A percentile compares a stretch with the other conserved stretches of the same genome.
Evolutionary conservation across 768 basidiomycete genomes (phyloP).

Genomic region (Cyclocybe aegerita): DNA sequence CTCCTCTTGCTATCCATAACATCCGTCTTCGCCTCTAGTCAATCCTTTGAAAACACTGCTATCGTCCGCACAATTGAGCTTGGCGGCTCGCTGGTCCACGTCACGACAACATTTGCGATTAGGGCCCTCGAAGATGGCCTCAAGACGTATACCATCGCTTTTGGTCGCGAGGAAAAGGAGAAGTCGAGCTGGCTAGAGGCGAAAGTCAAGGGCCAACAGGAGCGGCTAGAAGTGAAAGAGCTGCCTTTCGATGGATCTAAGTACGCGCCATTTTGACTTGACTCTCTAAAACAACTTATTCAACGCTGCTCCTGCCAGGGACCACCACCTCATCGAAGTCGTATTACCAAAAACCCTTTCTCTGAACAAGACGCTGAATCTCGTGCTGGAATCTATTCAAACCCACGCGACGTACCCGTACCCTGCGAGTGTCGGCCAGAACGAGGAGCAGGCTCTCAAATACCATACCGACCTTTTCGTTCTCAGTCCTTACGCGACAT

Average conservation of each 20-base stretch:
- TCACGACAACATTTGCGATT: conserved; percentile 87
- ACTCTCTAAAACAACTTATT: conserved; percentile 2
- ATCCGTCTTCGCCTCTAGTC: conserved; percentile 34
- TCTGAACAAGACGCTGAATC: conserved; percentile 61
- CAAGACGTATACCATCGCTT: conserved; percentile 65
- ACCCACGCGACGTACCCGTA: conserved; percentile 78
- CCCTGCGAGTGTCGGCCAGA: conserved; percentile 72
- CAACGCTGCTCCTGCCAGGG: conserved; percentile 23
- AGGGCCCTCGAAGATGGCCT: conserved; percentile 65
- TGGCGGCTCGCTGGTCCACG: conserved; percentile 82
- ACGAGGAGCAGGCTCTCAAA: conserved; percentile 76
- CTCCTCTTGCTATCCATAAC: conserved; percentile 42
- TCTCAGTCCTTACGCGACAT: conserved; percentile 79
- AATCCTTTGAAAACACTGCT: conserved; percentile 84
- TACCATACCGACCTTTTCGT: conserved; percentile 79
- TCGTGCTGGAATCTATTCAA: conserved; percentile 78
- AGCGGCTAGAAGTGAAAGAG: conserved; percentile 50
- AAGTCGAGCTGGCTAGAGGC: conserved; percentile 79
- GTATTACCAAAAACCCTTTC: conserved; percentile 60
- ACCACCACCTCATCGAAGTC: conserved; percentile 58
- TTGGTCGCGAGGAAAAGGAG: conserved; percentile 59
- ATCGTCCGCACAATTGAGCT: conserved; percentile 89
- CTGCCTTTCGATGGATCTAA: conserved; percentile 45
- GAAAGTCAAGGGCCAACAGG: conserved; percentile 70
- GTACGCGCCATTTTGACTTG: conserved; percentile 38